These are phyloP conservation scores for Erigeron philadelphicus DNA, from an alignment of 140 eudicot species.

Conservation along the genomic window DNA sequence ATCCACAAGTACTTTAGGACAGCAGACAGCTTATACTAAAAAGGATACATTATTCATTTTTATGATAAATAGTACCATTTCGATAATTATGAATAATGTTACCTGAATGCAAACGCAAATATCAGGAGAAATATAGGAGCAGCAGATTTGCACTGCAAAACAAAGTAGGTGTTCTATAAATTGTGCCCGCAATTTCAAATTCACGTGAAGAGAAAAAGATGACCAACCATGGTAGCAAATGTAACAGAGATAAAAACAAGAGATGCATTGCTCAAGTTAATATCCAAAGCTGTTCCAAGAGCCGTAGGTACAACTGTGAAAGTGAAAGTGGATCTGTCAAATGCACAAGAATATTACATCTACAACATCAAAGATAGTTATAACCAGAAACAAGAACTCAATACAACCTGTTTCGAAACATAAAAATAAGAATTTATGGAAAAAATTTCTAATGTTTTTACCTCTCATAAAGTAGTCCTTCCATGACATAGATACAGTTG, in stretches of 20 bases:
- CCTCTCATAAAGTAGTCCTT: conserved; percentile 90
- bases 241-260: conserved; percentile 97
- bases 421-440: not conserved
- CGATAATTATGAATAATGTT: conserved; percentile 14
- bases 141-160: conserved; percentile 94
- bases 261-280: conserved; percentile 93
- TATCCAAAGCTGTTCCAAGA: conserved; percentile 90
- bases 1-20: no score
- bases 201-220: conserved; percentile 22
- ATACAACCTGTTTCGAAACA: not conserved
- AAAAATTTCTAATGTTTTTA: conserved; percentile 1
- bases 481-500: conserved; percentile 75
- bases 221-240: conserved; percentile 96
- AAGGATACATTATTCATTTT: not conserved
- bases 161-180: conserved; percentile 1
- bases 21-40: no score
- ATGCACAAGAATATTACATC: conserved; percentile 8
- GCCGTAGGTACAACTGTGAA: conserved; percentile 98
- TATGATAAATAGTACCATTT: not conserved
- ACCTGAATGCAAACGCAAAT: conserved; percentile 99
- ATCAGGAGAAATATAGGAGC: conserved; percentile 90
- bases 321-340: conserved; percentile 68
- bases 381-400: not conserved
- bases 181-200: not conserved
- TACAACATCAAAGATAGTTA: not conserved